Conservation (phyloP, 1,284 basidiomycete species). For the Cryptococcus floricola region DNA sequence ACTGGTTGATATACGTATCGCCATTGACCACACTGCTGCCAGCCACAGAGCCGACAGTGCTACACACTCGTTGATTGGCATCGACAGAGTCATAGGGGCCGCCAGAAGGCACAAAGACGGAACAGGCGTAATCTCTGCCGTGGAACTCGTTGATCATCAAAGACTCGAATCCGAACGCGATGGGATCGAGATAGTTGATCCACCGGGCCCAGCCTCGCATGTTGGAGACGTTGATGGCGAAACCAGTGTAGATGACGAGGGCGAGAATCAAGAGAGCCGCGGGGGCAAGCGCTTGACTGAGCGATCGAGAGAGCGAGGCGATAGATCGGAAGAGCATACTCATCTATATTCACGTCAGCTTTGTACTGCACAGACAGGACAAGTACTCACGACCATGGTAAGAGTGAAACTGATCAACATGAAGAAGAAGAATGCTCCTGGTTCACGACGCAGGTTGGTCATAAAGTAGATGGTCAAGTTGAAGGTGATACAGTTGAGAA, state of each 20-base stretch:
- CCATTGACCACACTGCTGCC: conserved; percentile 50
- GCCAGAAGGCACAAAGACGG: conserved; percentile 40
- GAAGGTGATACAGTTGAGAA: conserved; percentile 44
- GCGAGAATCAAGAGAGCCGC: conserved; percentile 50
- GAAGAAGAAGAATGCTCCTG: conserved; percentile 11
- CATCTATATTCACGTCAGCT: conserved; percentile 22
- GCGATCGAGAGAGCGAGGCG: conserved; percentile 47
- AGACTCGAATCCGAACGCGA: conserved; percentile 50
- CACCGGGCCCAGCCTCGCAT: conserved; percentile 53
- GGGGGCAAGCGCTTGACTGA: conserved; percentile 40
- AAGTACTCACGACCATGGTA: conserved; percentile 50
- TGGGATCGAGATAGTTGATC: conserved; percentile 54
- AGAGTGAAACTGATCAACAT: conserved; percentile 17
- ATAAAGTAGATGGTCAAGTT: conserved; percentile 51
- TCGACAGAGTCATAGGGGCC: conserved; percentile 40
- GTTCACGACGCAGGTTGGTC: conserved; percentile 48
- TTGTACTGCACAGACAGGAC: too few species aligned
- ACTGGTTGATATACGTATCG: conserved; percentile 56
- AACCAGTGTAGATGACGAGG: conserved; percentile 53
- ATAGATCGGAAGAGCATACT: conserved; percentile 54
- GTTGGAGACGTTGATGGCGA: conserved; percentile 47
- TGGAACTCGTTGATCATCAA: conserved; percentile 56
- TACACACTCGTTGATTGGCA: conserved; percentile 47
- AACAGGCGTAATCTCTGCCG: conserved; percentile 42
- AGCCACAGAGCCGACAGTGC: conserved; percentile 48